A percentile compares a stretch with the other conserved stretches of the same genome.
These are phyloP conservation scores for Dactylonectria estremocensis DNA, from an alignment of 2,329 filamentous ascomycete species.

Conservation along the genomic window DNA sequence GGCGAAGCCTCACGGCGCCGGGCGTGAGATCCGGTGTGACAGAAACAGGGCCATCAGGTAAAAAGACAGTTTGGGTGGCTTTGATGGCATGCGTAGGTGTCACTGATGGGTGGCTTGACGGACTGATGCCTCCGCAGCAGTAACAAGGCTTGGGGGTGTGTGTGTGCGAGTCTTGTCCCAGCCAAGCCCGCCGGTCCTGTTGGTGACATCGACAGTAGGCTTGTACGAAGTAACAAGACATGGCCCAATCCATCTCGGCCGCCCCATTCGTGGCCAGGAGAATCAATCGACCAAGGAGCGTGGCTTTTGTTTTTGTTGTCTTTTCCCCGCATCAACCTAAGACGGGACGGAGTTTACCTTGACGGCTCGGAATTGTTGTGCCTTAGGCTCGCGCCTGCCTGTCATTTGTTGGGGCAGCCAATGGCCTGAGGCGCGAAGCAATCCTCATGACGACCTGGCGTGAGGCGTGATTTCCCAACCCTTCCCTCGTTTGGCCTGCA, in stretches of 20 bases:
- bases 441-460: constrained; percentile 33
- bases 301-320: background rate
- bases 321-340: background rate
- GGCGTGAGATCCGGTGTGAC: background rate
- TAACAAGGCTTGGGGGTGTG: no score
- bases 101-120: background rate
- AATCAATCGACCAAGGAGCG: background rate
- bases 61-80: background rate
- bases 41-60: background rate
- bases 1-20: background rate
- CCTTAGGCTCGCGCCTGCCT: background rate
- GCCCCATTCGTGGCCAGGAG: background rate
- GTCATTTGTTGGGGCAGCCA: background rate
- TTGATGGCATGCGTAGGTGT: no score
- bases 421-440: background rate
- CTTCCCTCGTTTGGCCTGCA: no score
- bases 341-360: background rate
- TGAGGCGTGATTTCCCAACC: background rate
- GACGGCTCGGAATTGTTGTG: constrained; percentile 1
- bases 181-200: no score
- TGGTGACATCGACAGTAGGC: background rate
- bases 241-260: no score
- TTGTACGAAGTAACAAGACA: no score
- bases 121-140: background rate
- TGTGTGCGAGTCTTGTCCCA: background rate